A percentile compares a stretch with the other conserved stretches of the same genome.
Evolutionary conservation across 2,329 filamentous ascomycete species (phyloP).

Genomic region (Cordyceps militaris): DNA sequence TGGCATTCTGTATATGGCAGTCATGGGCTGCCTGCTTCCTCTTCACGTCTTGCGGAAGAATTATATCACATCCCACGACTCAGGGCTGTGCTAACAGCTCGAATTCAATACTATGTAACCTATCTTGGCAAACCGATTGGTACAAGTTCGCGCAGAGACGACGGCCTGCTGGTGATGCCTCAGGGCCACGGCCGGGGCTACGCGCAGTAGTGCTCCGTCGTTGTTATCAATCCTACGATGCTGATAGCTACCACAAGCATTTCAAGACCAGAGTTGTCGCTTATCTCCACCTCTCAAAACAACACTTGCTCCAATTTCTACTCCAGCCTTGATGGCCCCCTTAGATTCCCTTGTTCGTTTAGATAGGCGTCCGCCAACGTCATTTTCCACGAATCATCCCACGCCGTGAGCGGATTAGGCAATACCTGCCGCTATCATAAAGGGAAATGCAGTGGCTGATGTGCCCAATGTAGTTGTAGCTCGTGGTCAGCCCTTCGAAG

Average conservation of each 20-base stretch:
- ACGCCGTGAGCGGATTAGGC: background rate
- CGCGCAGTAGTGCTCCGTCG: background rate
- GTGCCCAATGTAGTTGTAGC: background rate
- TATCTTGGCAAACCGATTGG: background rate
- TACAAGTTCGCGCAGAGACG: background rate
- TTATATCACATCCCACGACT: background rate
- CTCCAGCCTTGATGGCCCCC: background rate
- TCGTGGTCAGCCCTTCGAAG: background rate
- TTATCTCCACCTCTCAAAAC: background rate
- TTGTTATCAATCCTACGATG: background rate
- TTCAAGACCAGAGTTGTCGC: background rate
- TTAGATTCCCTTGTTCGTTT: background rate
- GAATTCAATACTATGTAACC: background rate
- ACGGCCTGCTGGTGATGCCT: background rate
- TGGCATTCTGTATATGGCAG: background rate
- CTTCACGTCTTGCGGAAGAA: background rate
- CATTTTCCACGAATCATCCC: conserved; percentile 6
- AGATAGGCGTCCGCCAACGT: background rate
- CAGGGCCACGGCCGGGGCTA: background rate
- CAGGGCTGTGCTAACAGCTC: background rate
- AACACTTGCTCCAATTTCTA: background rate
- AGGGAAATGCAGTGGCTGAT: background rate
- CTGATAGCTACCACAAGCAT: background rate
- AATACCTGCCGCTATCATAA: background rate
- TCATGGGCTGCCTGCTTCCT: background rate